Evolutionary conservation across 495 filamentous ascomycete species (phyloP).

Genomic region (Staphylotrichum longicolle): DNA sequence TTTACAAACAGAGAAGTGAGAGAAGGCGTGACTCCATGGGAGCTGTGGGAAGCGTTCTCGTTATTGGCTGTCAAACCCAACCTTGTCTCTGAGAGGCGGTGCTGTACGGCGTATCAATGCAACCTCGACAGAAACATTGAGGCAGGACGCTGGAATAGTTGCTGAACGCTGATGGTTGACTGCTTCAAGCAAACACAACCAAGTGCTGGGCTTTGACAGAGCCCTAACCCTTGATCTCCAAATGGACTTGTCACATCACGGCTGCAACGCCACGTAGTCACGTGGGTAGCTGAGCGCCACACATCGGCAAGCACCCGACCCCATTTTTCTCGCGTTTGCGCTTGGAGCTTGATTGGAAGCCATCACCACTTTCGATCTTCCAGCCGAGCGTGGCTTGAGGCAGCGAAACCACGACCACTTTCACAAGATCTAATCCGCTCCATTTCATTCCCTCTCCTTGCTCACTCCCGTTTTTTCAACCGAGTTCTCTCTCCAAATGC

Average conservation of each 20-base stretch:
- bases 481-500: constrained; percentile 5
- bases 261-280: background rate
- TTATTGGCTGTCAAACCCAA: too few species aligned
- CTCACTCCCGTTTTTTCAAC: too few species aligned
- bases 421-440: background rate
- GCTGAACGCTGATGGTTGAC: too few species aligned
- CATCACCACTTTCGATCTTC: constrained; percentile 11
- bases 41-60: too few species aligned
- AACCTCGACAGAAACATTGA: too few species aligned
- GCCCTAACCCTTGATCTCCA: background rate
- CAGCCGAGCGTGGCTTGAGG: background rate
- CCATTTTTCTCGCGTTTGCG: constrained; percentile 9
- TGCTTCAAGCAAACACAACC: too few species aligned
- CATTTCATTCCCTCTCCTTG: background rate
- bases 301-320: background rate
- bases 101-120: too few species aligned
- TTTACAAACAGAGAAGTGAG: too few species aligned
- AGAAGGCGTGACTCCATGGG: too few species aligned
- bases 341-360: background rate
- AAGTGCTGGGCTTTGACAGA: background rate
- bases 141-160: too few species aligned
- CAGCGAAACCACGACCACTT: background rate
- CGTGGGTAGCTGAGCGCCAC: background rate
- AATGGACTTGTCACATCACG: too few species aligned
- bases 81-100: too few species aligned